phyloP scores from a whole-genome alignment of 2,329 filamentous ascomycete genomes.

The Verticillium albo-atrum region DNA sequence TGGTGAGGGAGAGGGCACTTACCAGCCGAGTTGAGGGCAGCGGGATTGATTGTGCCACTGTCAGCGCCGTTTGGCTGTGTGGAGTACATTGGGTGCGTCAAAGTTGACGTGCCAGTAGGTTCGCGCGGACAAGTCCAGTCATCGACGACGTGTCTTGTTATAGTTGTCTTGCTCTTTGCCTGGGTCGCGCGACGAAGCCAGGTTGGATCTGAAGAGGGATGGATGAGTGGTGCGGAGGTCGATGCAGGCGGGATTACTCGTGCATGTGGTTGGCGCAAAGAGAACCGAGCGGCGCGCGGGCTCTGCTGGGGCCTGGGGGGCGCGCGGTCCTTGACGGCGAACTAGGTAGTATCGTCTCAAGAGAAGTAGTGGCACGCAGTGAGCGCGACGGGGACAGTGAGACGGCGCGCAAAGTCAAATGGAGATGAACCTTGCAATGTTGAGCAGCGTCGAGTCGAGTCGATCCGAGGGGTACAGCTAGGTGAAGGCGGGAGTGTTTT shows the following conservation, averaged over 20 bases:
- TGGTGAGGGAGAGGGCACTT: slow-evolving; percentile 32
- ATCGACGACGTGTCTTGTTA: slow-evolving; percentile 58
- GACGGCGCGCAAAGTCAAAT: not conserved
- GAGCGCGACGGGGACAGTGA: not conserved
- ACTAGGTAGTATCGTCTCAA: not conserved
- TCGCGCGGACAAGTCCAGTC: slow-evolving; percentile 14
- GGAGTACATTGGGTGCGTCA: slow-evolving; percentile 43
- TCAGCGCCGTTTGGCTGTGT: slow-evolving; percentile 70
- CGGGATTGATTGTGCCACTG: slow-evolving; percentile 87
- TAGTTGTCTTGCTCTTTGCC: slow-evolving; percentile 44
- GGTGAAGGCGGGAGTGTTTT: not conserved
- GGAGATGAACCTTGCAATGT: not conserved
- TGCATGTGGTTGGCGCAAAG: slow-evolving; percentile 48
- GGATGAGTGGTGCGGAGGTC: slow-evolving; percentile 33
- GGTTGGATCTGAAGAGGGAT: slow-evolving; percentile 25
- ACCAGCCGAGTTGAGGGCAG: slow-evolving; percentile 78
- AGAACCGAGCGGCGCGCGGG: slow-evolving; percentile 14
- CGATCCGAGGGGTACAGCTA: not conserved
- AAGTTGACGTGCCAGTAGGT: slow-evolving; percentile 20
- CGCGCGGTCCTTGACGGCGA: not conserved
- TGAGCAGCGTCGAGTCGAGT: not conserved
- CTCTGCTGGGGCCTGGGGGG: not conserved
- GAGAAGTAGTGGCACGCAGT: not conserved
- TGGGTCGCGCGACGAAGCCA: slow-evolving; percentile 26
- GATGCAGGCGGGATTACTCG: slow-evolving; percentile 41